Evolutionary conservation across 106 monocot species (phyloP).

Genomic region (Allium fistulosum): DNA sequence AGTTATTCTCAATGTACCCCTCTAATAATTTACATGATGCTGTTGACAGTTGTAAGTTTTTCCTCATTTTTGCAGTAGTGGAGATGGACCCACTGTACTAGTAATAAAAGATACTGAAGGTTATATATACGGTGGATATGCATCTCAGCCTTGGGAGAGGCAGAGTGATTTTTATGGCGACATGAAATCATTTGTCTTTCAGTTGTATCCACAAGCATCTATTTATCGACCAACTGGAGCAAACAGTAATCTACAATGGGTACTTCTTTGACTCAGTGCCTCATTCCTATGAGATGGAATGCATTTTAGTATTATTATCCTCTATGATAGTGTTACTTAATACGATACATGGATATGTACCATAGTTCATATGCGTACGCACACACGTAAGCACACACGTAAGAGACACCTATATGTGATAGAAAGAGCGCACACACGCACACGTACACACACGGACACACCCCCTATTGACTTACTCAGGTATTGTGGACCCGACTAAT

Average conservation of each 20-base stretch:
- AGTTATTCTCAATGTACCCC: background rate
- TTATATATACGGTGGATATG: slow-evolving; percentile 85
- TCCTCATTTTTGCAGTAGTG: slow-evolving; percentile 37
- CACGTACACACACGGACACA: too few relatives aligned
- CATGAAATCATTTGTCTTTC: slow-evolving; percentile 89
- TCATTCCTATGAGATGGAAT: background rate
- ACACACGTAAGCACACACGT: too few relatives aligned
- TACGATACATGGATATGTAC: too few relatives aligned
- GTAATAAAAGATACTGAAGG: slow-evolving; percentile 84
- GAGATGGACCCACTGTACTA: slow-evolving; percentile 62
- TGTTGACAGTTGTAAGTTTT: background rate
- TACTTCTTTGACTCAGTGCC: slow-evolving; percentile 14
- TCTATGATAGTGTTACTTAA: background rate
- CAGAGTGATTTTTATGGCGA: slow-evolving; percentile 96
- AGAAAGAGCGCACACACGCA: too few relatives aligned
- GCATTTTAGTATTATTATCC: background rate
- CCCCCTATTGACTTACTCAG: too few relatives aligned
- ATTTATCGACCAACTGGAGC: slow-evolving; percentile 80
- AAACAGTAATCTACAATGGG: slow-evolving; percentile 93
- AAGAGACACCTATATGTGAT: too few relatives aligned
- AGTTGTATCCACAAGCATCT: slow-evolving; percentile 75
- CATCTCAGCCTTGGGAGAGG: slow-evolving; percentile 92
- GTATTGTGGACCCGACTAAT: too few relatives aligned
- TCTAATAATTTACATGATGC: slow-evolving; percentile 1
- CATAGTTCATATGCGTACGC: too few relatives aligned